These are phyloP conservation scores for Mytilinidion resinicola DNA, from an alignment of 495 filamentous ascomycete species.

Conservation along the genomic window DNA sequence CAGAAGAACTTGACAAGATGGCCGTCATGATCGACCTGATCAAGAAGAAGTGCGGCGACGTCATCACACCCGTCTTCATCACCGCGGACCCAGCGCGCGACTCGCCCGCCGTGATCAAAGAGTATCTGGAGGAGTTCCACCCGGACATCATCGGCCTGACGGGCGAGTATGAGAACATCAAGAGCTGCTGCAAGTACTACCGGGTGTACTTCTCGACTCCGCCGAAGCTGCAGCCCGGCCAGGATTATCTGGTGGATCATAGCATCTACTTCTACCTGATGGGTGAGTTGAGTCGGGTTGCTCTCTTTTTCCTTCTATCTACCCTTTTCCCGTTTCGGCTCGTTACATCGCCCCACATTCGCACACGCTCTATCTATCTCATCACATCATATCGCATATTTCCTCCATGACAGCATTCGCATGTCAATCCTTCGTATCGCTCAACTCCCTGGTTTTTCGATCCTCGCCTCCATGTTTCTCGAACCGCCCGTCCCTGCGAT, in stretches of 20 bases:
- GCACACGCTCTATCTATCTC: conserved; percentile 7
- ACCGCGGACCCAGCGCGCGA: conserved; percentile 93
- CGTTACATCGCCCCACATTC: neutral
- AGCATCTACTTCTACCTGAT: conserved; percentile 99
- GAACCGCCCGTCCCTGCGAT: too few species aligned
- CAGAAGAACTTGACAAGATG: conserved; percentile 99
- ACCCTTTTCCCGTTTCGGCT: neutral
- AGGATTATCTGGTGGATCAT: conserved; percentile 97
- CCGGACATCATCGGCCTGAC: conserved; percentile 81
- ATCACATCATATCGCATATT: too few species aligned
- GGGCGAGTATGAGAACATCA: conserved; percentile 86
- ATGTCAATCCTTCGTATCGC: too few species aligned
- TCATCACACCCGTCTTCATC: conserved; percentile 75
- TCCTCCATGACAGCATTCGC: too few species aligned
- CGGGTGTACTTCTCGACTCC: conserved; percentile 97
- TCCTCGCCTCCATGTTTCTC: too few species aligned
- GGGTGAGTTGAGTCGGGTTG: conserved; percentile 47
- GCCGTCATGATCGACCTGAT: conserved; percentile 84
- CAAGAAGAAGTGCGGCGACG: conserved; percentile 44
- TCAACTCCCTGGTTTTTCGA: too few species aligned
- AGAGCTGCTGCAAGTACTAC: conserved; percentile 87
- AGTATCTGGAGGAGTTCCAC: conserved; percentile 89
- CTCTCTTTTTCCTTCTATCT: neutral
- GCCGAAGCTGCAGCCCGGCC: conserved; percentile 73
- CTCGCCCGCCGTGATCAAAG: conserved; percentile 72